Base-by-base conservation (phyloP, 805 yeast genomes). In the Nakazawaea peltata region DNA sequence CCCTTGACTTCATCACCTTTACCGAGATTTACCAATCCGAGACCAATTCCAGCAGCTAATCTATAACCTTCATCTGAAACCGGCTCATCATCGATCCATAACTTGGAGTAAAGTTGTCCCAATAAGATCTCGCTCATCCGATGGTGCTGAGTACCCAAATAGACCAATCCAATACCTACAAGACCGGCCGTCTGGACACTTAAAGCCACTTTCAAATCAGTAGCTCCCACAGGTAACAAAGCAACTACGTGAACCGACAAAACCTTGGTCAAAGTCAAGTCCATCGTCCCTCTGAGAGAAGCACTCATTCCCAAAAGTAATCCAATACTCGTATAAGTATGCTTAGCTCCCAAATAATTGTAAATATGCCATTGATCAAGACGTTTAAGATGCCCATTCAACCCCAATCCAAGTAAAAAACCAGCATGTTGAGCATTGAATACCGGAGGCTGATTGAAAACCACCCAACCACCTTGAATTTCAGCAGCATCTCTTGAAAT, bases 361-460 rank as follows among this genome's bases (percentile, higher is more conserved):
- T 86, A 92, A 21, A 90, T 82, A 51, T 88, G 96, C 97, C 97
- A 92, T 54, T 92, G 96, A 49, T 90, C 97, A 18, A 92, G 59
- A 28, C 69, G 67, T 38, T 71, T 76, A 47, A 92, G 59, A 51
- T 88, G 95, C 0, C 97, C 97, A 56, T 85, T 85, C 21, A 92
- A 60, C 0, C 99, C 99, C 18, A 92, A 62, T 0, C 97, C 98
- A 14, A 86, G 58, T n/a, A 92, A 57, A 46, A 92, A 87, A 0
- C 99, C 99, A 16, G 96, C 97, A 61, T 88, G 96, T 42, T 84
- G 88, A 0, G 95, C 71, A 45, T 74, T 77, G 22, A 82, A 53
- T 4, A 61, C 67, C 1, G 70, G 68, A 0, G 95, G 95, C 45
- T 78, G 81, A 46, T 85, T 85, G 52, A 83, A 86, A 1, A 81